Evolutionary conservation across 257 asterid species (phyloP), one percentile per base, ranked within the genome.

Genomic region (Nicotiana sylvestris): DNA sequence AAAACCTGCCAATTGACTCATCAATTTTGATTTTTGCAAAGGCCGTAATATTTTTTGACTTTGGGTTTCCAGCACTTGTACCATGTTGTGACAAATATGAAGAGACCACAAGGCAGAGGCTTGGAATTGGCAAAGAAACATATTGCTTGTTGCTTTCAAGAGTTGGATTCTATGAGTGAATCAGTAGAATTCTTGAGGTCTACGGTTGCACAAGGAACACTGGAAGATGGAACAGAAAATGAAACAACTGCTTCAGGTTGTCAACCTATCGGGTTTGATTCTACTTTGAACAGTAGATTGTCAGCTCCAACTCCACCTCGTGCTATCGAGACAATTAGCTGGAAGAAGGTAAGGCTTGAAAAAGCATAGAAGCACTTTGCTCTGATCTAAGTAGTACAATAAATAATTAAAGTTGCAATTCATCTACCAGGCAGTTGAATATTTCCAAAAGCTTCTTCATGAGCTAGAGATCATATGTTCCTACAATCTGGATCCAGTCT

Each of bases 251-350:
- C 99, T 81, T 94, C 99, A 35, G 97, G 98, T 79, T 86, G 97
- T 88, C 93, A 81, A 78, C 98, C 99, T 39, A 76, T 94, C 86
- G 98, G 98, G 69, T 96, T 96, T 88, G 99, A 96, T 89, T 85
- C 98, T 86, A 92, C 98, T 55, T 88, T 96, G 86, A 96, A 96
- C 90, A 92, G 97, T 87, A 90, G 99, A 88, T 91, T 95, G 84
- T 93, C 98, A 51, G 93, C 99, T 78, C 99, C 99, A 56, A 93
- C 98, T 87, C 98, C 99, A 72, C 99, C 99, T 66, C 98, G 99
- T 82, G 86, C 97, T 37, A 88, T 94, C 66, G 90, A 91, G 86
- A 88, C 95, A 43, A 92, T 94, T 51, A 89, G 98, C 93, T 96
- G 99, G 99, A 92, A 87, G 85, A 85, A 90, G 95, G 99, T 93